Base-by-base conservation (phyloP, 306 rosid genomes). In the Trifolium repens region DNA sequence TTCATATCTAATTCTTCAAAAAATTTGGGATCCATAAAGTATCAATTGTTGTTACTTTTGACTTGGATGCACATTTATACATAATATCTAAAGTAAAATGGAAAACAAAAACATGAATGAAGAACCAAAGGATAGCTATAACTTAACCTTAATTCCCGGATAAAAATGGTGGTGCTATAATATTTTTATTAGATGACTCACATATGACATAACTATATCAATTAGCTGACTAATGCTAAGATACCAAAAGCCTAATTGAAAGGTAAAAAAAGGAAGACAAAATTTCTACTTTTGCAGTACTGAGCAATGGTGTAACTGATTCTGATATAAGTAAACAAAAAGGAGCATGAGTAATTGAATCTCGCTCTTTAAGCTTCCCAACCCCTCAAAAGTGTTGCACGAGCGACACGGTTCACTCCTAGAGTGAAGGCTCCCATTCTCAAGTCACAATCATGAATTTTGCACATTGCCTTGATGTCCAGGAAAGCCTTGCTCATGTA, bases 371-470 rank as follows among this genome's bases (percentile, higher is more conserved):
- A 91, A 71, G 67, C 77, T 85, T 85, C 96, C 96, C 96, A 91
- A 32, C 96, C 93, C 76, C 93, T 87, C 76, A 84, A 66, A 59
- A 80, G 71, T 58, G 93, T 88, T 24, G 93, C 93, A 0, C 90
- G 93, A 0, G 93, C 93, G 24, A 91, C 96, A 6, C 91, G 88
- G 84, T 88, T 84, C 80, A 88, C 86, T 63, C 90, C 96, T 0
- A 91, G 81, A 40, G 88, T 84, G 76, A 91, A 91, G 37, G 96
- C 96, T 14, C 93, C 96, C 96, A 91, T 91, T 74, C 96, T 70
- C 80, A 85, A 54, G 73, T 72, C 80, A 76, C 96, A 88, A 37
- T 84, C 73, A 40, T 91, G 91, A 74, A 37, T 70, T 79, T 85
- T 80, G 53, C 96, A 91, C 96, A 88, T 84, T 65, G 81, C 65